phyloP scores from a whole-genome alignment of 2,329 filamentous ascomycete genomes.

The Exophiala spinifera region DNA sequence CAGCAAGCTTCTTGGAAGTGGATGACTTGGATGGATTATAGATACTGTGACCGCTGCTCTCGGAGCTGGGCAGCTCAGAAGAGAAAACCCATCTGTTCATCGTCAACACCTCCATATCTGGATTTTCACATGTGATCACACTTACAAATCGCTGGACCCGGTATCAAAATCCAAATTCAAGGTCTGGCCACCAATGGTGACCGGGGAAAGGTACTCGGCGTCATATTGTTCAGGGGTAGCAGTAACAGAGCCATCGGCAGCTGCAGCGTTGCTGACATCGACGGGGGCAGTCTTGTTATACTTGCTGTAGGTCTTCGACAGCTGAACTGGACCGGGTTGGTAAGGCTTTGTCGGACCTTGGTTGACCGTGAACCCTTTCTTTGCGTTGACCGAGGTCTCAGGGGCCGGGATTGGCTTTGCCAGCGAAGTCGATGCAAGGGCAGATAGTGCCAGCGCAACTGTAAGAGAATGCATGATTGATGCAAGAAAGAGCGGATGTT shows the following conservation, averaged over 20 bases:
- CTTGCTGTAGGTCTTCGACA: conserved; percentile 25
- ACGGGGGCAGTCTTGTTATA: conserved; percentile 25
- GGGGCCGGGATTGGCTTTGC: conserved; percentile 21
- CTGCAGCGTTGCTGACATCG: conserved; percentile 19
- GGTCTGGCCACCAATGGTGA: conserved; percentile 61
- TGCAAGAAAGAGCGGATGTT: conserved; percentile 1
- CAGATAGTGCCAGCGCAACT: conserved; percentile 19
- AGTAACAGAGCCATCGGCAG: conserved; percentile 25
- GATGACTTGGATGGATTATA: conserved; percentile 53
- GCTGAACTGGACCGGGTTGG: conserved; percentile 23
- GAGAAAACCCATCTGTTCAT: conserved; percentile 63
- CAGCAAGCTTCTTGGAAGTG: conserved; percentile 46
- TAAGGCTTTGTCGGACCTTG: conserved; percentile 23
- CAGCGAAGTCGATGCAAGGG: conserved; percentile 15
- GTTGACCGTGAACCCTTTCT: conserved; percentile 26
- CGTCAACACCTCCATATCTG: neutral
- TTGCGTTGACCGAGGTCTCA: conserved; percentile 5
- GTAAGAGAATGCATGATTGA: conserved; percentile 25
- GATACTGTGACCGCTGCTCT: conserved; percentile 54
- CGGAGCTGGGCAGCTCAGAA: conserved; percentile 49
- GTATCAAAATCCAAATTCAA: conserved; percentile 71
- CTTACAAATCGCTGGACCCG: conserved; percentile 64
- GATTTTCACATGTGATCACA: neutral
- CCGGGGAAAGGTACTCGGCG: conserved; percentile 58
- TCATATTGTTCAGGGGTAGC: conserved; percentile 52